phyloP scores from a whole-genome alignment of 805 yeast genomes.

The Nakazawaea ishiwadae region DNA sequence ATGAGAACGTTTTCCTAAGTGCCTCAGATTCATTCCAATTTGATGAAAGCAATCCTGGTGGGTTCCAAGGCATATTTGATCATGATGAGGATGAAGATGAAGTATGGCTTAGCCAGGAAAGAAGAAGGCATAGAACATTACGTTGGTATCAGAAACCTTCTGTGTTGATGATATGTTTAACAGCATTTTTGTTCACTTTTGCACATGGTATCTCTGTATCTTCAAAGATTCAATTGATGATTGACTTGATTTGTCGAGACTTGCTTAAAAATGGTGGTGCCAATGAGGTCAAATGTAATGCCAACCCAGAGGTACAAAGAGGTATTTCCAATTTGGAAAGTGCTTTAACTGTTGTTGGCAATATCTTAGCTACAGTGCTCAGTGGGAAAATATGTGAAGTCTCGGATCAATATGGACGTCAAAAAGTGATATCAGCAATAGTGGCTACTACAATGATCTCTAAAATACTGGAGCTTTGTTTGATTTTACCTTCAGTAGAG shows the following conservation, averaged over 20 bases:
- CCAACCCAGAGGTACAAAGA: constrained; percentile 26
- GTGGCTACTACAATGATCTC: neutral
- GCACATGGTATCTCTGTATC: constrained; percentile 34
- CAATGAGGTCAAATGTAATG: constrained; percentile 12
- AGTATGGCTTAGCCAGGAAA: neutral
- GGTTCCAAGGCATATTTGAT: too few relatives aligned
- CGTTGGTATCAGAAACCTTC: constrained; percentile 60
- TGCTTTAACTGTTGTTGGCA: constrained; percentile 29
- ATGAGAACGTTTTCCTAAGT: too few relatives aligned
- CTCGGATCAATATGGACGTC: constrained; percentile 55
- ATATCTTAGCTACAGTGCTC: constrained; percentile 35
- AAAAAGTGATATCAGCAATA: constrained; percentile 30
- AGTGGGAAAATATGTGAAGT: constrained; percentile 52
- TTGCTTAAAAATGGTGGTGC: constrained; percentile 26
- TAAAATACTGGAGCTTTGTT: neutral
- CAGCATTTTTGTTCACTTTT: constrained; percentile 38
- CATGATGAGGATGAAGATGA: constrained; percentile 5
- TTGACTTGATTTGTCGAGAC: constrained; percentile 34
- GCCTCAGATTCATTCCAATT: too few relatives aligned
- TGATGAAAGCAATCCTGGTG: too few relatives aligned
- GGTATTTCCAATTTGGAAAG: constrained; percentile 37
- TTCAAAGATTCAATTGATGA: constrained; percentile 30
- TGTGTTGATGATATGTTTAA: constrained; percentile 39
- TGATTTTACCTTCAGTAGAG: neutral
- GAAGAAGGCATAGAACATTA: constrained; percentile 20